Conservation (phyloP, 225 moss, liverwort and hornwort genomes). For the Sphagnum contortum region DNA sequence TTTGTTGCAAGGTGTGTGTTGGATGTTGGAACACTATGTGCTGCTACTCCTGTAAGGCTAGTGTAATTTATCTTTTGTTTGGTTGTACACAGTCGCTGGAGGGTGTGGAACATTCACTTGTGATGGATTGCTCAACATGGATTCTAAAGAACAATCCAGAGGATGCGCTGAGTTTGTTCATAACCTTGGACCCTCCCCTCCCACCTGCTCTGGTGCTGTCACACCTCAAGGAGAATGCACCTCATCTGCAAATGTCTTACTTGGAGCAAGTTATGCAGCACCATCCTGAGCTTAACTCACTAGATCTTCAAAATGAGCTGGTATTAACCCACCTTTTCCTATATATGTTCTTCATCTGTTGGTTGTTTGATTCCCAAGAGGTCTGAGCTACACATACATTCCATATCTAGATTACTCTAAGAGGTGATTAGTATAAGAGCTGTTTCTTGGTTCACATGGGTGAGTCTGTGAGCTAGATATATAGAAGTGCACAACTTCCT, state of each 20-base stretch:
- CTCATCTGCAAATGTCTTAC: conserved; percentile 57
- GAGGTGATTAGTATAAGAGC: too few species aligned
- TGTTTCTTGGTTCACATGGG: too few species aligned
- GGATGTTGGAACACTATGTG: too few species aligned
- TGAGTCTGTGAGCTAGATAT: too few species aligned
- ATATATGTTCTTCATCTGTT: too few species aligned
- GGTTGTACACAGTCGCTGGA: conserved; percentile 45
- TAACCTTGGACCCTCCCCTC: conserved; percentile 69
- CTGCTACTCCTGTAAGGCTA: neutral
- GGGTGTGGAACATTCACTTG: conserved; percentile 61
- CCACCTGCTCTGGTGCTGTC: conserved; percentile 74
- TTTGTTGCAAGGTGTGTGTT: too few species aligned
- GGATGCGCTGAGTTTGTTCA: conserved; percentile 63
- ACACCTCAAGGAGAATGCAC: conserved; percentile 57
- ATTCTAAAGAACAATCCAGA: conserved; percentile 61
- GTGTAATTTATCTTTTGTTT: neutral
- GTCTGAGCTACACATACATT: too few species aligned
- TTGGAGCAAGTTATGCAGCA: conserved; percentile 64
- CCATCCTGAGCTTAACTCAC: conserved; percentile 43
- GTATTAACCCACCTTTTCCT: conserved; percentile 14
- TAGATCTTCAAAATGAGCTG: conserved; percentile 86
- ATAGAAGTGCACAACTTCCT: too few species aligned
- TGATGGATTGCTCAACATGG: conserved; percentile 77
- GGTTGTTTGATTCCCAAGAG: too few species aligned
- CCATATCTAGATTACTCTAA: too few species aligned